These are phyloP conservation scores for Fusarium pseudocircinatum DNA, from an alignment of 2,329 filamentous ascomycete species.

Conservation along the genomic window DNA sequence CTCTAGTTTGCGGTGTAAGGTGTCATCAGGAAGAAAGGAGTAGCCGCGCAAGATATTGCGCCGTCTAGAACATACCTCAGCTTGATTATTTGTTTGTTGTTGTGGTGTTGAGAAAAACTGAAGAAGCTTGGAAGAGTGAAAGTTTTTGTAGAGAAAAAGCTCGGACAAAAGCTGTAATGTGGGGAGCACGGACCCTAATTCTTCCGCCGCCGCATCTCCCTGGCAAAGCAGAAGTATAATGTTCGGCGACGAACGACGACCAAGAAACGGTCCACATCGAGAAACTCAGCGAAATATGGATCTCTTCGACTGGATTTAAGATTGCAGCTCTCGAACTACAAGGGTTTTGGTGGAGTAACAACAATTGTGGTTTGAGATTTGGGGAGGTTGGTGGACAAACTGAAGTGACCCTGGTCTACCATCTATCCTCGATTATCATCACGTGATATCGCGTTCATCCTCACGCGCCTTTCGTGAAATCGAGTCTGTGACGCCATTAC, in stretches of 20 bases:
- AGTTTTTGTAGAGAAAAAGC: constrained; percentile 43
- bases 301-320: background rate
- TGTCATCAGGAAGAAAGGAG: constrained; percentile 75
- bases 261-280: constrained; percentile 13
- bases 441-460: constrained; percentile 40
- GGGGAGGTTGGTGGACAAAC: background rate
- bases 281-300: constrained; percentile 26
- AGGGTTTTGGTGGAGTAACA: background rate
- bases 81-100: constrained; percentile 29
- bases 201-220: constrained; percentile 21
- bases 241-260: constrained; percentile 19
- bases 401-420: background rate
- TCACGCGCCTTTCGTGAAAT: constrained; percentile 16
- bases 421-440: background rate
- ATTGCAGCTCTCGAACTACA: background rate
- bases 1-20: constrained; percentile 92
- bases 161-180: constrained; percentile 41
- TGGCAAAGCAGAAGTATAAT: constrained; percentile 3
- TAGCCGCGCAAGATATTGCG: constrained; percentile 17
- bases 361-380: background rate
- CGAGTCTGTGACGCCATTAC: constrained; percentile 18
- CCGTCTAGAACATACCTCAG: constrained; percentile 40
- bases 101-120: constrained; percentile 36
- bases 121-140: constrained; percentile 25
- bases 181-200: constrained; percentile 22